Percentiles rank a stretch among this genome's conserved stretches.
These are phyloP conservation scores for Capsicum rhomboideum DNA, from an alignment of 257 asterid species.

Conservation along the genomic window DNA sequence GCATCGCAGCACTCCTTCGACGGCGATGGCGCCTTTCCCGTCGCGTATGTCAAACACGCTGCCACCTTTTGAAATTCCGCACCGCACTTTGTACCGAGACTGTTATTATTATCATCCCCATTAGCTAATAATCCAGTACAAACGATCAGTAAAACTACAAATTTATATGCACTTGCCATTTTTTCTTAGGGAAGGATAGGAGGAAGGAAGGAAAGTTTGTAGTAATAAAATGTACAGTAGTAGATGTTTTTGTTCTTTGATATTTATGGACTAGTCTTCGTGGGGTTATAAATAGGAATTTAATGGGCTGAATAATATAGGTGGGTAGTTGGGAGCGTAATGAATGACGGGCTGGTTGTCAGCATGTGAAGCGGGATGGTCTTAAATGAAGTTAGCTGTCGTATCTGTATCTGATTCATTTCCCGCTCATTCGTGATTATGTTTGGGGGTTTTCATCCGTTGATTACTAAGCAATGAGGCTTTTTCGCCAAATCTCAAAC, in stretches of 20 bases:
- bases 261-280: neutral
- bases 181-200: neutral
- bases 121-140: neutral
- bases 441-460: neutral
- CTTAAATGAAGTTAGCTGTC: neutral
- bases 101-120: neutral
- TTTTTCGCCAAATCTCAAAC: too few species aligned
- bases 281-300: neutral
- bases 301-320: neutral
- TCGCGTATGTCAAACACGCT: constrained; percentile 54
- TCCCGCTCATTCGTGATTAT: neutral
- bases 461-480: neutral
- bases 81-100: constrained; percentile 18
- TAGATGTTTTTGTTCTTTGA: neutral
- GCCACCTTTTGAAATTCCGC: constrained; percentile 48
- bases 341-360: neutral
- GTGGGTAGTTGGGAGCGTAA: neutral
- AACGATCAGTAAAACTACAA: neutral
- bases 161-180: neutral
- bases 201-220: neutral
- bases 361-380: neutral
- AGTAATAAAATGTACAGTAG: neutral
- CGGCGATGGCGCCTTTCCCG: constrained; percentile 54
- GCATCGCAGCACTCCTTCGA: constrained; percentile 64
- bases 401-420: neutral